Percentiles rank a stretch among this genome's conserved stretches.
These are phyloP conservation scores for Roridomyces roridus DNA, from an alignment of 768 basidiomycete species.

Conservation along the genomic window DNA sequence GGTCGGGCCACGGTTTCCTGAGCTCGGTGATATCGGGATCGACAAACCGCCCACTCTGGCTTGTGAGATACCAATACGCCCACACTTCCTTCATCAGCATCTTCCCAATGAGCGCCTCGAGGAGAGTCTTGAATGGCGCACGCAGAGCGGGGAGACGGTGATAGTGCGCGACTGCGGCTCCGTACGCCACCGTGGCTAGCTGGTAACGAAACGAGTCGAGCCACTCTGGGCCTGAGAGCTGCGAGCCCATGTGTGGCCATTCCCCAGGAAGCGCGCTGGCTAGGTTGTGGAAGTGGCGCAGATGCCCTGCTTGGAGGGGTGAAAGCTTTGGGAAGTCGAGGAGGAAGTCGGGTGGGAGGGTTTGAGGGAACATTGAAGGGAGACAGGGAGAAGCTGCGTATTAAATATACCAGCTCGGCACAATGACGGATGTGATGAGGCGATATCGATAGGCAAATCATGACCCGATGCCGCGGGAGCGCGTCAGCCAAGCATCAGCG, in stretches of 20 bases:
- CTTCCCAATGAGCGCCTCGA: conserved; percentile 6
- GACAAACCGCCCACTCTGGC: conserved; percentile 6
- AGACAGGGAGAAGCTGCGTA: too few relatives aligned
- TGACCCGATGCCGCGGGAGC: too few relatives aligned
- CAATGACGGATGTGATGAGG: too few relatives aligned
- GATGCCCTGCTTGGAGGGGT: conserved; percentile 9
- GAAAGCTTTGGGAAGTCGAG: conserved; percentile 5
- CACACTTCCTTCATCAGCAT: conserved; percentile 19
- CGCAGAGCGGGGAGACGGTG: conserved; percentile 19
- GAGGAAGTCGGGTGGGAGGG: conserved; percentile 6
- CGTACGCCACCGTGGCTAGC: conserved; percentile 18
- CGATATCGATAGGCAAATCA: too few relatives aligned
- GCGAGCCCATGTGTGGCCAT: conserved; percentile 20
- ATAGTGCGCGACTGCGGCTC: conserved; percentile 8
- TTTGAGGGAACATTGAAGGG: too few relatives aligned
- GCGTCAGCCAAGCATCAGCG: too few relatives aligned
- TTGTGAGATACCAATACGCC: conserved; percentile 21
- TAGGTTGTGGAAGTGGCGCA: conserved; percentile 23
- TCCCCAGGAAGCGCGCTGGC: conserved; percentile 1
- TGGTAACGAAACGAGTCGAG: conserved; percentile 20
- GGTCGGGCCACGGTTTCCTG: conserved; percentile 16
- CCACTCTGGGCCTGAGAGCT: conserved; percentile 16
- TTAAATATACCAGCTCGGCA: too few relatives aligned
- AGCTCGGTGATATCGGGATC: conserved; percentile 20
- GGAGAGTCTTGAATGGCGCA: conserved; percentile 14